These are phyloP conservation scores for Leptomonas seymouri DNA, from an alignment of 208 protist species.

Conservation along the genomic window DNA sequence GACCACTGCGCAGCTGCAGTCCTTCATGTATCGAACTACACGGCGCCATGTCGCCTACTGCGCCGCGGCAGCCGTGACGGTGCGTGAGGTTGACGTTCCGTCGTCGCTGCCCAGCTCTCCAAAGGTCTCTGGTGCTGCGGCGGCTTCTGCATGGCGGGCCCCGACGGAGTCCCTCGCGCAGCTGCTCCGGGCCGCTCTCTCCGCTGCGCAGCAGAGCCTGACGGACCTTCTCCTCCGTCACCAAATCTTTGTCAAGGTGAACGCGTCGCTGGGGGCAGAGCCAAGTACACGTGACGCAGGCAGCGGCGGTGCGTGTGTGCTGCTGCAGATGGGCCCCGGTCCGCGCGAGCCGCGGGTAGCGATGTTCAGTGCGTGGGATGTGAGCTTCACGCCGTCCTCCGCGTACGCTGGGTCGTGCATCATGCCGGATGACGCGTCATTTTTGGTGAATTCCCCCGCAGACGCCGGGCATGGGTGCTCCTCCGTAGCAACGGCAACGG, in stretches of 20 bases:
- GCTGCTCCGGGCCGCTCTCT: constrained; percentile 16
- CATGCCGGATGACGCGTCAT: constrained; percentile 31
- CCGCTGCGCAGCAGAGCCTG: constrained; percentile 16
- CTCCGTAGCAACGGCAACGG: neutral
- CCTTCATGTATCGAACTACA: constrained; percentile 43
- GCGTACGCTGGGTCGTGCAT: neutral
- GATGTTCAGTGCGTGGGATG: constrained; percentile 38
- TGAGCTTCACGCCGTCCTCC: constrained; percentile 30
- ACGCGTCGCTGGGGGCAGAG: neutral
- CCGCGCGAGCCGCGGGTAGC: constrained; percentile 34
- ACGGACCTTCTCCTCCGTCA: constrained; percentile 25
- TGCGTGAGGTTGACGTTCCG: constrained; percentile 16
- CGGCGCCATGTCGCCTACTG: constrained; percentile 53
- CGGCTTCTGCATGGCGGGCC: constrained; percentile 12
- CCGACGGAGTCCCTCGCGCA: neutral
- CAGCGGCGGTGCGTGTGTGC: neutral
- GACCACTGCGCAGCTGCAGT: constrained; percentile 45
- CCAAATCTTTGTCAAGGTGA: constrained; percentile 16
- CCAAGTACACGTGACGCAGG: neutral
- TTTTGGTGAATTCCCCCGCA: constrained; percentile 14
- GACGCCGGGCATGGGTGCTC: neutral
- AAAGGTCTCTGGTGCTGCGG: neutral
- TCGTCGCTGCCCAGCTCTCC: neutral
- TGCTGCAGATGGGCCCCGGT: constrained; percentile 42
- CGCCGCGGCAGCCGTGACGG: constrained; percentile 31